phyloP scores from a whole-genome alignment of 371 early-diverging fungal species.

The Rhizopus delemar region DNA sequence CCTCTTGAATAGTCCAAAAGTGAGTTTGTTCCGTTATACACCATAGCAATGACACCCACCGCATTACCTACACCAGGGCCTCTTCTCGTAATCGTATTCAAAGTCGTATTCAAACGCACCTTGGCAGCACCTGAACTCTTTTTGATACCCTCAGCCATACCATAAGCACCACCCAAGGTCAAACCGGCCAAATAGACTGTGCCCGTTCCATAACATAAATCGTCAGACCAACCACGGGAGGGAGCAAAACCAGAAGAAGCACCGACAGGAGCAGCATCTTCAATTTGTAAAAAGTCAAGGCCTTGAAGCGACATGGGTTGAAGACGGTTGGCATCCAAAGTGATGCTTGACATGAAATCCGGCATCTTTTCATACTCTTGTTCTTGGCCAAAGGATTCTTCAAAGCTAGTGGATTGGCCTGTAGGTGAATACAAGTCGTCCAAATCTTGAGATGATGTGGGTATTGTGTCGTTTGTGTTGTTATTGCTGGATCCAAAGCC shows the following conservation, averaged over 20 bases:
- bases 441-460: conserved; percentile 4
- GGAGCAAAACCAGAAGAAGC: conserved; percentile 58
- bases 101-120: conserved; percentile 79
- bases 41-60: conserved; percentile 79
- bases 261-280: conserved; percentile 36
- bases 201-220: conserved; percentile 88
- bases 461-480: conserved; percentile 1
- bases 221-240: conserved; percentile 80
- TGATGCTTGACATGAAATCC: conserved; percentile 39
- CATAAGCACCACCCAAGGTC: conserved; percentile 79
- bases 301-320: conserved; percentile 64
- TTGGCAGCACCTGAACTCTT: conserved; percentile 62
- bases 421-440: conserved; percentile 19
- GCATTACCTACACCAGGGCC: conserved; percentile 89
- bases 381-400: conserved; percentile 7
- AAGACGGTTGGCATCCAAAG: conserved; percentile 54
- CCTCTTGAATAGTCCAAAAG: conserved; percentile 67
- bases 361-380: conserved; percentile 12
- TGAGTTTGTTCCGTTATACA: conserved; percentile 78
- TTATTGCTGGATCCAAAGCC: conserved; percentile 19
- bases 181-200: conserved; percentile 78
- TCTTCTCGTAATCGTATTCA: conserved; percentile 83
- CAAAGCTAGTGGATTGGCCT: conserved; percentile 2
- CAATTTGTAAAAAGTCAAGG: conserved; percentile 63
- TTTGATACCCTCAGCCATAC: conserved; percentile 76